Conservation (phyloP, 2,329 filamentous ascomycete species). For the Metarhizium brunneum region DNA sequence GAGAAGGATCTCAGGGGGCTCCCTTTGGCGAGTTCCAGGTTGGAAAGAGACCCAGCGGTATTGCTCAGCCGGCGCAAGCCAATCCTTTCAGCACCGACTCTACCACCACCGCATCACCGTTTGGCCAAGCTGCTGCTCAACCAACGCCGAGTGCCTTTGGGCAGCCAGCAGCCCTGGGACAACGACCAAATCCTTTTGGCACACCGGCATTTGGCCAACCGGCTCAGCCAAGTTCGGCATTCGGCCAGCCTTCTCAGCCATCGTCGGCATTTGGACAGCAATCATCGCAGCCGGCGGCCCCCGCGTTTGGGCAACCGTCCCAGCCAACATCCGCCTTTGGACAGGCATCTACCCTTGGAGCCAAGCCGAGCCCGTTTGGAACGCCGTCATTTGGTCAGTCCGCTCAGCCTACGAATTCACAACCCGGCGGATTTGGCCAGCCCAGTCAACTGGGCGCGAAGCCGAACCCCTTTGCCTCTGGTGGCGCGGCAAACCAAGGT, state of each 20-base stretch:
- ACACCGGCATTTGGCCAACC: slow-evolving; percentile 25
- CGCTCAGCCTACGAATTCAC: slow-evolving; percentile 17
- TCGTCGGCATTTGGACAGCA: slow-evolving; percentile 30
- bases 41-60: slow-evolving; percentile 22
- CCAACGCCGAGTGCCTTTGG: slow-evolving; percentile 27
- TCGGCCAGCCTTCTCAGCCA: slow-evolving; percentile 16
- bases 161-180: slow-evolving; percentile 23
- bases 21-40: slow-evolving; percentile 36
- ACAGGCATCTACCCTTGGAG: slow-evolving; percentile 27
- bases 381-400: slow-evolving; percentile 25
- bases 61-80: slow-evolving; percentile 17
- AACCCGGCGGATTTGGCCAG: slow-evolving; percentile 23
- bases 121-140: slow-evolving; percentile 17
- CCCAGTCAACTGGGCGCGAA: slow-evolving; percentile 26
- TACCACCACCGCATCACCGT: slow-evolving; percentile 15
- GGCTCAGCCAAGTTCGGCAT: slow-evolving; percentile 18
- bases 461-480: slow-evolving; percentile 26
- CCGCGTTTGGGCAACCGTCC: slow-evolving; percentile 34
- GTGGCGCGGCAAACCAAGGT: slow-evolving; percentile 8
- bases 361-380: slow-evolving; percentile 26
- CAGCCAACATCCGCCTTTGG: slow-evolving; percentile 26
- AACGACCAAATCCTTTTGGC: slow-evolving; percentile 26
- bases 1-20: slow-evolving; percentile 33
- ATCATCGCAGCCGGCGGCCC: slow-evolving; percentile 24
- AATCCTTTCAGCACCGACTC: slow-evolving; percentile 33